A percentile compares a stretch with the other conserved stretches of the same genome.
phyloP scores from a whole-genome alignment of 2,329 filamentous ascomycete species.

The Fusarium secorum region DNA sequence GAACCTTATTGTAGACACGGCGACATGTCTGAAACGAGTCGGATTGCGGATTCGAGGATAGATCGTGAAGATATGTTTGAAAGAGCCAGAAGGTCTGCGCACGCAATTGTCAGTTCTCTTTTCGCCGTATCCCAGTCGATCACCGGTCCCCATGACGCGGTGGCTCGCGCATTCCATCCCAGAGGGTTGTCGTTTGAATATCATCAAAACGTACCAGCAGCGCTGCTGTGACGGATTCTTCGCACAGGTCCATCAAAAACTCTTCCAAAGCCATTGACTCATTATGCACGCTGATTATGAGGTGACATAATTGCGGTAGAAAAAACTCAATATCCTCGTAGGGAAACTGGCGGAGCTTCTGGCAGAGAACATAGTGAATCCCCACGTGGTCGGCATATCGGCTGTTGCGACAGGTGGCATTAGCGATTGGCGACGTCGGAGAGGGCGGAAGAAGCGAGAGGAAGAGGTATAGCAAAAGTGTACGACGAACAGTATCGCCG shows the following conservation, averaged over 20 bases:
- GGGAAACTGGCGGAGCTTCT: constrained; percentile 86
- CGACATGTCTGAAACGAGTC: constrained; percentile 83
- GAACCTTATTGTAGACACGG: constrained; percentile 86
- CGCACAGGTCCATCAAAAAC: constrained; percentile 84
- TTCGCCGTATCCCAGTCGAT: neutral
- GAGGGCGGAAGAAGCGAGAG: constrained; percentile 14
- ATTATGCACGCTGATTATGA: constrained; percentile 87
- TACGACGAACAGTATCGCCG: neutral
- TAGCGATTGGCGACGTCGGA: constrained; percentile 37
- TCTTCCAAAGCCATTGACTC: constrained; percentile 92
- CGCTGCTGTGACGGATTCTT: constrained; percentile 86
- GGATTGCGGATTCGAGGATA: constrained; percentile 76
- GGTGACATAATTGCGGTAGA: constrained; percentile 85
- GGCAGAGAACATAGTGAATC: constrained; percentile 88
- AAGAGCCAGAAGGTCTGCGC: constrained; percentile 86
- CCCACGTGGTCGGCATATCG: constrained; percentile 90
- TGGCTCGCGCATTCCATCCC: constrained; percentile 17
- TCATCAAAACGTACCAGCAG: constrained; percentile 68
- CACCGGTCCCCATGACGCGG: constrained; percentile 1
- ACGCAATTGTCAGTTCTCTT: constrained; percentile 28
- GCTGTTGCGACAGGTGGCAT: constrained; percentile 55
- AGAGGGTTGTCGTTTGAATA: neutral
- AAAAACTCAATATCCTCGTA: constrained; percentile 96
- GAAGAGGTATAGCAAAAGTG: neutral
- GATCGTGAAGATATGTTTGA: constrained; percentile 85